phyloP scores from a whole-genome alignment of 1,139 yeast genomes.

The Hyphopichia fennica region DNA sequence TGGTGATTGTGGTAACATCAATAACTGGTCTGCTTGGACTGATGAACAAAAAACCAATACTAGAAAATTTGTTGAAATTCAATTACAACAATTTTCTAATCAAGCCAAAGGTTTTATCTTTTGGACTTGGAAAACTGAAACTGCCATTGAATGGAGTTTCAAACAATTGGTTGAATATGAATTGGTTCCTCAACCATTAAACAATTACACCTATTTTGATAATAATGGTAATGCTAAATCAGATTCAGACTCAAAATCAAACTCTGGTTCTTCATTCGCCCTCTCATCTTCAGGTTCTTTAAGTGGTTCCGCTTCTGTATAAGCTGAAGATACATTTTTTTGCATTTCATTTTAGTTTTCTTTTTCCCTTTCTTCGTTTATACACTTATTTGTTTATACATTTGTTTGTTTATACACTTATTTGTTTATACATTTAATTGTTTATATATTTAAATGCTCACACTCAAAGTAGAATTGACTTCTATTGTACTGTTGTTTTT shows the following conservation, averaged over 20 bases:
- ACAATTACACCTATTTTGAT: slow-evolving; percentile 40
- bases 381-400: background rate
- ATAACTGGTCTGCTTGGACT: slow-evolving; percentile 16
- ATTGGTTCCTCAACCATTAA: slow-evolving; percentile 62
- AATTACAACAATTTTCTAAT: slow-evolving; percentile 17
- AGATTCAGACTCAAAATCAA: background rate
- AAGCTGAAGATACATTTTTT: background rate
- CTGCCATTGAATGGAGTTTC: slow-evolving; percentile 24
- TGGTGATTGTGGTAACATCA: slow-evolving; percentile 20
- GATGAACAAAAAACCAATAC: slow-evolving; percentile 15
- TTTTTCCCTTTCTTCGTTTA: background rate
- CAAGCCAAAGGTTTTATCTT: slow-evolving; percentile 23
- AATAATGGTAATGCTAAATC: slow-evolving; percentile 33
- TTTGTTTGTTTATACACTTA: background rate
- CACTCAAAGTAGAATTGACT: too few relatives aligned
- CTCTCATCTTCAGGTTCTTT: background rate
- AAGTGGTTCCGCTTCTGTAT: background rate
- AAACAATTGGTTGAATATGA: slow-evolving; percentile 6
- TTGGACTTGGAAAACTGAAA: slow-evolving; percentile 27
- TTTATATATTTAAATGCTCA: background rate
- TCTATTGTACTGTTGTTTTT: too few relatives aligned
- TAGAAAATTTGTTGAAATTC: slow-evolving; percentile 17
- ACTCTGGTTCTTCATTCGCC: background rate
- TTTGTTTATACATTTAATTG: background rate
- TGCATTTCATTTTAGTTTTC: too few relatives aligned